These are phyloP conservation scores for Penicillium goetzii DNA, from an alignment of 495 filamentous ascomycete species.

Conservation along the genomic window DNA sequence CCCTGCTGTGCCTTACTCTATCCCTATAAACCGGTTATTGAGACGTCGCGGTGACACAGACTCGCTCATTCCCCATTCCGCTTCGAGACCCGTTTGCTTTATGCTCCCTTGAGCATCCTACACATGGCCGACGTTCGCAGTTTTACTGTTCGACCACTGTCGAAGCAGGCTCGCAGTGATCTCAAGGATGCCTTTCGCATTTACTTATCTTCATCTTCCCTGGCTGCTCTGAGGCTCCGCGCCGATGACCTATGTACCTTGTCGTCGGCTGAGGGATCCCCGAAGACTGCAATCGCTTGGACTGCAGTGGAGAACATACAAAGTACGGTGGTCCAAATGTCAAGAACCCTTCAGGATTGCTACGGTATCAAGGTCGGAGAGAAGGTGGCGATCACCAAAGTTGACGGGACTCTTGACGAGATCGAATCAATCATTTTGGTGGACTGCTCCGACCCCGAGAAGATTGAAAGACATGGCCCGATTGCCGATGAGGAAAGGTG, in stretches of 20 bases:
- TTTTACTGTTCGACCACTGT: slow-evolving; percentile 58
- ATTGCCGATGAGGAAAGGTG: slow-evolving; percentile 50
- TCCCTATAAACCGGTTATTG: neutral
- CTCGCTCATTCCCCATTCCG: neutral
- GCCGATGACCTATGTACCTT: slow-evolving; percentile 62
- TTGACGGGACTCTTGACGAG: slow-evolving; percentile 41
- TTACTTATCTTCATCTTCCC: slow-evolving; percentile 65
- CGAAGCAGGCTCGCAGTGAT: slow-evolving; percentile 55
- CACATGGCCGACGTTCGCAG: slow-evolving; percentile 47
- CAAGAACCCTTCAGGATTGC: slow-evolving; percentile 64
- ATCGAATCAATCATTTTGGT: slow-evolving; percentile 51
- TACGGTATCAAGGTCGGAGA: slow-evolving; percentile 68
- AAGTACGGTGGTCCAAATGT: slow-evolving; percentile 65
- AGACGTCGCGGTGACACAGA: neutral
- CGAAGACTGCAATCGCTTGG: slow-evolving; percentile 67
- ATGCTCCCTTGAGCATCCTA: neutral
- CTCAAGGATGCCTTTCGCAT: slow-evolving; percentile 66
- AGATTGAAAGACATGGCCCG: slow-evolving; percentile 33
- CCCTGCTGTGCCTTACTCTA: neutral
- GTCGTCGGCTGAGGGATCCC: slow-evolving; percentile 42
- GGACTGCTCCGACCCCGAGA: slow-evolving; percentile 53
- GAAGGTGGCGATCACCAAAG: slow-evolving; percentile 56
- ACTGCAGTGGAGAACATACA: slow-evolving; percentile 65
- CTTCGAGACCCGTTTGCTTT: neutral
- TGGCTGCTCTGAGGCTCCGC: slow-evolving; percentile 62